Base-by-base conservation (phyloP, 495 filamentous ascomycete genomes). In the Schizothecium vesticola region DNA sequence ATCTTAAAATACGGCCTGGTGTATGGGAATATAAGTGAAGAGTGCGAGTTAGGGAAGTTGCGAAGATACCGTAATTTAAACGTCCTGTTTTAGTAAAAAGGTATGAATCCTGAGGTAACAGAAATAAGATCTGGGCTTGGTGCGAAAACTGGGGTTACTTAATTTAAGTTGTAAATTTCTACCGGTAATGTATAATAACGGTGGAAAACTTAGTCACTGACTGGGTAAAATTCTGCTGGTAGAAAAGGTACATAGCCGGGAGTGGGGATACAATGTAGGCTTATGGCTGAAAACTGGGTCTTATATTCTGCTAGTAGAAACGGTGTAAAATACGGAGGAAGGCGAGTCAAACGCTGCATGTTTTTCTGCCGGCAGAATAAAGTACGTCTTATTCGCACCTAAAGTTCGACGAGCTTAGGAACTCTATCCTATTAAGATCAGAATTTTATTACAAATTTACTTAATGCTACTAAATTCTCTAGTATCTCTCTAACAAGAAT, bases 261-360 rank as follows among this genome's bases (percentile, higher is more conserved):
- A 59, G 56, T 21, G 56, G 56, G 56, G 56, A 59, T 21, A 59
- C 10, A 59, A 59, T 59, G 21, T 59, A 21, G 56, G 56, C n/a
- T n/a, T n/a, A n/a, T n/a, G n/a, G n/a, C n/a, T n/a, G n/a, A n/a
- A n/a, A n/a, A n/a, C n/a, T n/a, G 56, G 56, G 56, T 59, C 56
- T 59, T 22, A 59, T 59, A 59, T 59, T 59, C 56, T 59, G 56
- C 56, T 21, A 21, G 21, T 11, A 59, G 56, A 59, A 59, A 59
- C 56, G 56, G 56, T 59, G 56, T 21, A 59, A 59, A 59, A 59
- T 59, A 59, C 56, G 56, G 56, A 59, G 56, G 56, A 59, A 59
- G 10, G 56, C 10, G 56, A 59, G 56, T 59, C 22, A 59, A 21
- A 59, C 56, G 56, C 56, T 59, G 21, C 56, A 59, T 59, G 22